Base-by-base conservation (phyloP, 2,329 filamentous ascomycete species). In the Sporothrix phasma region DNA sequence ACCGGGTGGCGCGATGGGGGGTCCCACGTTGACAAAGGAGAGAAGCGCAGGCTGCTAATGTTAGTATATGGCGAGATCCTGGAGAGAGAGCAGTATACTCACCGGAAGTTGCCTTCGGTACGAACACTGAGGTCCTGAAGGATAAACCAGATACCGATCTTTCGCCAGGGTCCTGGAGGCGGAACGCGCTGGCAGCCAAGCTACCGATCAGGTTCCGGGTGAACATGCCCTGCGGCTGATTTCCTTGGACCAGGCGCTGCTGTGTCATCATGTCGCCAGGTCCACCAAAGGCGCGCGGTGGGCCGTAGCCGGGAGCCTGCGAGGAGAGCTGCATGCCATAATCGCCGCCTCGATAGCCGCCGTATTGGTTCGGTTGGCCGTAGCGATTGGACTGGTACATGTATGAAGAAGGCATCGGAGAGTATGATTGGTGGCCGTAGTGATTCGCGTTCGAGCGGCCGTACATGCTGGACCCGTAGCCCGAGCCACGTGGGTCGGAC, bases 181-280 rank as follows among this genome's bases (percentile, higher is more conserved):
- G 85, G 72, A 92, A 93, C 1, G 93, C 93, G 71, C 92, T 96
- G 37, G 92, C 92, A 5, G 90, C 88, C 61, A 96, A 79, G 73
- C 90, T 96, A 1, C 94, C 94, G 68, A 99, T 97, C 10, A 99
- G 82, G 72, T 97, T 99, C 61, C 93, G 81, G 0, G 92, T 97
- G 73, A 93, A 96, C 90, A 96, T 95, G 64, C 90, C 90, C 43
- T 86, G 86, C 1, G 87, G 86, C 60, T 81, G 80, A 74, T 81
- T 72, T 67, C 75, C 73, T 66, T 78, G 76, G 19, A 74, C 71
- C 62, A 75, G 68, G 15, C 74, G 73, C 60, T 73, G 70, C 7
- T 73, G 70, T 10, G 68, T 63, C 64, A 71, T 70, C 70, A 75
- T 73, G 31, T 75, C 73, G 54, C 74, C 72, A 13, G 73, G 63